phyloP scores from a whole-genome alignment of 768 basidiomycete genomes.

The Russula vinacea region DNA sequence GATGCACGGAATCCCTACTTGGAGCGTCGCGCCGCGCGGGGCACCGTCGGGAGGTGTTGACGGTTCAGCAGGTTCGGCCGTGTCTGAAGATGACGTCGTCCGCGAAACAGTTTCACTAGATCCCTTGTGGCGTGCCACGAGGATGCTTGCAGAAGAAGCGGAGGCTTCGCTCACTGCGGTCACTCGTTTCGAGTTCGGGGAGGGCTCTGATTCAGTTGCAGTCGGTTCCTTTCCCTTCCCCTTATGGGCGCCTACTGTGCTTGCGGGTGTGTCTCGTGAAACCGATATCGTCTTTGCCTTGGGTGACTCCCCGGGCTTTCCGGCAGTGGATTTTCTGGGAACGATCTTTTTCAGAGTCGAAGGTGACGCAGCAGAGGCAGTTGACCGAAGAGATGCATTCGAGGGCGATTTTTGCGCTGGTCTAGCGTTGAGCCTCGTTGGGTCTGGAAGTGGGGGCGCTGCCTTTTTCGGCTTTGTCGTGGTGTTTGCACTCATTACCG shows the following conservation, averaged over 20 bases:
- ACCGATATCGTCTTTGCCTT: slow-evolving; percentile 3
- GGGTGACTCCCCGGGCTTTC: slow-evolving; percentile 19
- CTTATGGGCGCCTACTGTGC: not conserved
- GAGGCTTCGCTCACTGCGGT: slow-evolving; percentile 21
- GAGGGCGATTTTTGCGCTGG: slow-evolving; percentile 18
- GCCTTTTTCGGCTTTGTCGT: slow-evolving; percentile 21
- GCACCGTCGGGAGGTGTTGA: slow-evolving; percentile 12
- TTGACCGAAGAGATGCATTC: slow-evolving; percentile 26
- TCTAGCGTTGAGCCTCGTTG: slow-evolving; percentile 14
- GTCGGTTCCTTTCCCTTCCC: slow-evolving; percentile 28
- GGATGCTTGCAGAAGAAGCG: slow-evolving; percentile 34
- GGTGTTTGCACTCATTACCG: slow-evolving; percentile 26
- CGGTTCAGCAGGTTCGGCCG: slow-evolving; percentile 17
- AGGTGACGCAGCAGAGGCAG: slow-evolving; percentile 29
- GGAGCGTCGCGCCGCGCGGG: slow-evolving; percentile 68
- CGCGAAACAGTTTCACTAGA: slow-evolving; percentile 39
- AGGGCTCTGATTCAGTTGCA: slow-evolving; percentile 24
- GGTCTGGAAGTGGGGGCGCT: slow-evolving; percentile 25
- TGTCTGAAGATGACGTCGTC: slow-evolving; percentile 22
- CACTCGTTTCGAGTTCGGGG: slow-evolving; percentile 6
- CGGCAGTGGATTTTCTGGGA: slow-evolving; percentile 20
- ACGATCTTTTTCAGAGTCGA: slow-evolving; percentile 28
- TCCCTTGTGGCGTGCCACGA: slow-evolving; percentile 37
- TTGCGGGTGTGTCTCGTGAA: not conserved
- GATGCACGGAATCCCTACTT: slow-evolving; percentile 88